A percentile compares a stretch with the other conserved stretches of the same genome.
Conservation (phyloP, 352 stramenopile species). For the Phytophthora europaea region DNA sequence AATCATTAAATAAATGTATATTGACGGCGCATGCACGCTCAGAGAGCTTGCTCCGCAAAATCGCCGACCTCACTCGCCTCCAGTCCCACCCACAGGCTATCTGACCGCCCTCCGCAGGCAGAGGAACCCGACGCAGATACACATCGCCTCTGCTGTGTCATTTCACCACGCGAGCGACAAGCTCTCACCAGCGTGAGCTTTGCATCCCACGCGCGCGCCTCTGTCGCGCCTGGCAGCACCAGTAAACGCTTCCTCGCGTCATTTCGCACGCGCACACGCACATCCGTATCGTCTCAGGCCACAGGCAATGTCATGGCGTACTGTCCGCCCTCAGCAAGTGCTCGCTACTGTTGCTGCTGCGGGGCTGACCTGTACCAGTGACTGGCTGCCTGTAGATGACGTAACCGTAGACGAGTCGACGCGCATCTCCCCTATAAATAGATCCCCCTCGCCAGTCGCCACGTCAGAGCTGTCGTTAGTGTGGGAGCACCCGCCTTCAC, state of each 20-base stretch:
- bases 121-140: not conserved
- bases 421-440: slow-evolving; percentile 10
- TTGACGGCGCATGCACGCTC: slow-evolving; percentile 15
- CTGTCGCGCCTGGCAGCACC: not conserved
- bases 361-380: not conserved
- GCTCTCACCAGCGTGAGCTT: not conserved
- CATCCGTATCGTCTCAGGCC: not conserved
- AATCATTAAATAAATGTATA: slow-evolving; percentile 33
- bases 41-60: slow-evolving; percentile 2
- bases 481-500: not conserved
- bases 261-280: not conserved
- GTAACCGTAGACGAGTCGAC: slow-evolving; percentile 23
- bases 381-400: slow-evolving; percentile 2
- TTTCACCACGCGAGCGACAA: slow-evolving; percentile 1
- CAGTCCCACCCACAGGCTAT: not conserved
- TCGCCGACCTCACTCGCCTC: not conserved
- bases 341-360: not conserved
- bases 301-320: not conserved
- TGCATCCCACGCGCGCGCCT: not conserved
- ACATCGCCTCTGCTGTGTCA: not conserved
- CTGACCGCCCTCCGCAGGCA: not conserved
- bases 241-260: not conserved
- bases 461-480: not conserved
- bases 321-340: not conserved
- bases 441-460: not conserved